These are phyloP conservation scores for Colletotrichum sp. DNA, from an alignment of 2,329 filamentous ascomycete genomes.

Conservation along the genomic window DNA sequence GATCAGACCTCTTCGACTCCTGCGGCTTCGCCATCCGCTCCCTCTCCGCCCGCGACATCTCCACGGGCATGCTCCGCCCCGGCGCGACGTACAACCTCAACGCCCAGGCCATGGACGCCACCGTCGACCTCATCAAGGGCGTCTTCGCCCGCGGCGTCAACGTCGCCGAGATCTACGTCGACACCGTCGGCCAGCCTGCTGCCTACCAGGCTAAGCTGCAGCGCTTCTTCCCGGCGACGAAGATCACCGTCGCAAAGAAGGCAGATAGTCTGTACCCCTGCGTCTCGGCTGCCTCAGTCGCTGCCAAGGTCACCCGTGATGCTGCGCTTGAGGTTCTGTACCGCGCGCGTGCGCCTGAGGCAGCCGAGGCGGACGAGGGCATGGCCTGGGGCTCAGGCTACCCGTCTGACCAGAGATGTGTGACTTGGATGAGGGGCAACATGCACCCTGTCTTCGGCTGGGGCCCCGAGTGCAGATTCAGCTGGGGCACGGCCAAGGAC, in stretches of 20 bases:
- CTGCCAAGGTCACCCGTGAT: slow-evolving; percentile 95
- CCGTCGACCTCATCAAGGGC: slow-evolving; percentile 78
- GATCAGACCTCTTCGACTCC: slow-evolving; percentile 47
- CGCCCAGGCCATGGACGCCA: slow-evolving; percentile 93
- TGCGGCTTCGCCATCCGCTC: slow-evolving; percentile 87
- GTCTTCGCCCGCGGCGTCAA: slow-evolving; percentile 82
- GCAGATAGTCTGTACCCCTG: slow-evolving; percentile 92
- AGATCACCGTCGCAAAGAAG: slow-evolving; percentile 84
- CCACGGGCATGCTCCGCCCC: slow-evolving; percentile 75
- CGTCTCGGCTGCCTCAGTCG: slow-evolving; percentile 92
- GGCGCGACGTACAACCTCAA: slow-evolving; percentile 84
- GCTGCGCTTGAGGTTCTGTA: slow-evolving; percentile 84
- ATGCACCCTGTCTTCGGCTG: slow-evolving; percentile 96
- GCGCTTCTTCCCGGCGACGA: slow-evolving; percentile 78
- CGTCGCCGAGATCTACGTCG: slow-evolving; percentile 88
- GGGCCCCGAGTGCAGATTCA: slow-evolving; percentile 91
- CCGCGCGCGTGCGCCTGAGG: slow-evolving; percentile 42
- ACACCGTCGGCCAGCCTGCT: slow-evolving; percentile 86
- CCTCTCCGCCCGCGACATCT: slow-evolving; percentile 85
- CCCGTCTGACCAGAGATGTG: slow-evolving; percentile 83
- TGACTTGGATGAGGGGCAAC: slow-evolving; percentile 80
- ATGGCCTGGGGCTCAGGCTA: slow-evolving; percentile 89
- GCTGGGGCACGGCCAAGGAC: slow-evolving; percentile 95
- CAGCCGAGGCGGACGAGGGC: slow-evolving; percentile 41
- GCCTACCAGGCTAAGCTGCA: slow-evolving; percentile 86